Evolutionary conservation across 768 basidiomycete species (phyloP).

Genomic region (Termitomyces heimii): DNA sequence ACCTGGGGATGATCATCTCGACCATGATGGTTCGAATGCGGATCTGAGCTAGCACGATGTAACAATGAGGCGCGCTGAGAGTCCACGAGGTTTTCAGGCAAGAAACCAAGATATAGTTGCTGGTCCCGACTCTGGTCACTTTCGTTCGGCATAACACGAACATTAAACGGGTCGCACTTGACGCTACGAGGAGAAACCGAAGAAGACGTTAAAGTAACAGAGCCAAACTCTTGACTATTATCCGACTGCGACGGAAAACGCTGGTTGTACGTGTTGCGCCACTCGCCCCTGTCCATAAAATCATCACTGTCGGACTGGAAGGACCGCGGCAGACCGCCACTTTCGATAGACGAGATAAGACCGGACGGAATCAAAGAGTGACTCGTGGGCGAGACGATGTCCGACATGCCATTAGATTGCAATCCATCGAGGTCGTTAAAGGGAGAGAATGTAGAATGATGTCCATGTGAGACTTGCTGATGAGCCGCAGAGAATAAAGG

Average conservation of each 20-base stretch:
- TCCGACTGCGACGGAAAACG: slow-evolving; percentile 6
- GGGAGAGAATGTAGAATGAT: slow-evolving; percentile 38
- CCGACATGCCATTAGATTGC: slow-evolving; percentile 13
- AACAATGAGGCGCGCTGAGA: slow-evolving; percentile 23
- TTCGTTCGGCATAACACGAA: slow-evolving; percentile 24
- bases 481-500: slow-evolving; percentile 26
- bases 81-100: slow-evolving; percentile 20
- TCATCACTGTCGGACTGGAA: slow-evolving; percentile 51
- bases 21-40: slow-evolving; percentile 12
- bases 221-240: slow-evolving; percentile 9
- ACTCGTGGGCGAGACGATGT: slow-evolving; percentile 33
- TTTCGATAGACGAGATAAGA: slow-evolving; percentile 50
- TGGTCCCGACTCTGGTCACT: slow-evolving; percentile 13
- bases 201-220: slow-evolving; percentile 25
- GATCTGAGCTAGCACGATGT: slow-evolving; percentile 31
- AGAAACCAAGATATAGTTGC: background rate
- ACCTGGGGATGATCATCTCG: slow-evolving; percentile 8
- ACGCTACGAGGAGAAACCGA: slow-evolving; percentile 18
- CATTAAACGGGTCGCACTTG: slow-evolving; percentile 44
- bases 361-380: slow-evolving; percentile 50
- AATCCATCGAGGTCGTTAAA: slow-evolving; percentile 40
- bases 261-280: slow-evolving; percentile 26
- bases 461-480: slow-evolving; percentile 9
- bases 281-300: slow-evolving; percentile 42
- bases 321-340: slow-evolving; percentile 30